A percentile compares a stretch with the other conserved stretches of the same genome.
Evolutionary conservation across 2,329 filamentous ascomycete genomes (phyloP).

Genomic region (Penicillium sp.): DNA sequence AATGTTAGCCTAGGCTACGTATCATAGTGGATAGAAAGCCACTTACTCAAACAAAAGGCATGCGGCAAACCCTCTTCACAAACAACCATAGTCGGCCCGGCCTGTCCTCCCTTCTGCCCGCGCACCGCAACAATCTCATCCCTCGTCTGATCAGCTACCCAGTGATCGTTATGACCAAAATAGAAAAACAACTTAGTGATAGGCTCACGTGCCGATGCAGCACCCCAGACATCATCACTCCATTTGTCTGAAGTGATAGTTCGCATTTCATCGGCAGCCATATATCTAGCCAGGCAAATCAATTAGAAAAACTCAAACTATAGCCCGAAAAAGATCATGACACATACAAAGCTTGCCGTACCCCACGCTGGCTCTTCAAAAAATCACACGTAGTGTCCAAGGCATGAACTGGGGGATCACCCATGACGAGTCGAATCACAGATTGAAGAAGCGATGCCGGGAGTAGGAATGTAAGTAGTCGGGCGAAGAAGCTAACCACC

Average conservation of each 20-base stretch:
- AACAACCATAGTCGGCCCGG: conserved; percentile 53
- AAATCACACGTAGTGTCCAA: conserved; percentile 52
- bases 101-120: conserved; percentile 29
- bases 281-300: conserved; percentile 38
- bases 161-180: conserved; percentile 60
- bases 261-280: conserved; percentile 58
- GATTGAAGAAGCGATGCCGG: conserved; percentile 41
- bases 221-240: conserved; percentile 60
- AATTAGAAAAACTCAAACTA: not conserved
- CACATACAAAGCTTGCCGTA: conserved; percentile 54
- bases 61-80: conserved; percentile 57
- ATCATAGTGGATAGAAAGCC: not conserved
- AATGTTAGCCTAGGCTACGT: conserved; percentile 4
- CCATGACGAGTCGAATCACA: conserved; percentile 45
- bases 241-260: conserved; percentile 57
- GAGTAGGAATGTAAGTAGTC: conserved; percentile 44
- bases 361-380: conserved; percentile 48
- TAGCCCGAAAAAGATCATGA: not conserved
- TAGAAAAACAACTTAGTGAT: conserved; percentile 55
- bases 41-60: conserved; percentile 57
- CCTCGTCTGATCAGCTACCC: conserved; percentile 59
- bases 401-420: conserved; percentile 39
- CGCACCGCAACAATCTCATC: conserved; percentile 53
- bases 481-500: conserved; percentile 39
- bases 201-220: conserved; percentile 31